Conservation (phyloP, 495 filamentous ascomycete genomes). For the Usnea hakonensis region DNA sequence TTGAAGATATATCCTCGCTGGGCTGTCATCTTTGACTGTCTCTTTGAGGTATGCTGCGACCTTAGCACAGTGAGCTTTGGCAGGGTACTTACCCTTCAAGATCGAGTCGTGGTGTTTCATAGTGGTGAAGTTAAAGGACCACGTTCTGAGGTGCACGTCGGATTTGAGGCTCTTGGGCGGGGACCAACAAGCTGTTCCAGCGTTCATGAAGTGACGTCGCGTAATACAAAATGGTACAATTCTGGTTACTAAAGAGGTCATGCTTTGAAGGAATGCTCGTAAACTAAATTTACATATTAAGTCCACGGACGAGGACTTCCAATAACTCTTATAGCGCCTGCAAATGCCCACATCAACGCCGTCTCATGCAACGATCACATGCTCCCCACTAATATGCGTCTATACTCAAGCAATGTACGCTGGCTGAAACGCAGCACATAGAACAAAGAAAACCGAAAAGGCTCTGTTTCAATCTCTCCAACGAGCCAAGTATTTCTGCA, state of each 20-base stretch:
- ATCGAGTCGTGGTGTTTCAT: slow-evolving; percentile 26
- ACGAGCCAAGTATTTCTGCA: slow-evolving; percentile 49
- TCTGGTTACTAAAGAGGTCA: background rate
- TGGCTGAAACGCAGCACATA: slow-evolving; percentile 12
- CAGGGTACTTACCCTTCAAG: slow-evolving; percentile 79
- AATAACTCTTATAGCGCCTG: background rate
- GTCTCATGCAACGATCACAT: background rate
- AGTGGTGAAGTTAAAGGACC: background rate
- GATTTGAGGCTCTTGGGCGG: background rate
- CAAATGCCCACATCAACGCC: slow-evolving; percentile 8
- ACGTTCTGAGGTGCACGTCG: background rate
- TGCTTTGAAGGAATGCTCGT: background rate
- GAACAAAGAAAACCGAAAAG: background rate
- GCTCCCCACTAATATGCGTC: background rate
- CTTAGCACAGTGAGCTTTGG: slow-evolving; percentile 74
- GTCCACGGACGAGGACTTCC: background rate
- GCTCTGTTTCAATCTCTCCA: slow-evolving; percentile 47
- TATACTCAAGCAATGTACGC: background rate
- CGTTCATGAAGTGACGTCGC: background rate
- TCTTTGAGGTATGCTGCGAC: slow-evolving; percentile 71
- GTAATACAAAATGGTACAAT: background rate
- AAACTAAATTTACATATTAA: background rate
- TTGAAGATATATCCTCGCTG: slow-evolving; percentile 69
- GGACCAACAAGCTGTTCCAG: background rate
- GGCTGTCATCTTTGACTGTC: slow-evolving; percentile 49